Evolutionary conservation across 768 basidiomycete genomes (phyloP).

Genomic region (Lactifluus subvellereus): DNA sequence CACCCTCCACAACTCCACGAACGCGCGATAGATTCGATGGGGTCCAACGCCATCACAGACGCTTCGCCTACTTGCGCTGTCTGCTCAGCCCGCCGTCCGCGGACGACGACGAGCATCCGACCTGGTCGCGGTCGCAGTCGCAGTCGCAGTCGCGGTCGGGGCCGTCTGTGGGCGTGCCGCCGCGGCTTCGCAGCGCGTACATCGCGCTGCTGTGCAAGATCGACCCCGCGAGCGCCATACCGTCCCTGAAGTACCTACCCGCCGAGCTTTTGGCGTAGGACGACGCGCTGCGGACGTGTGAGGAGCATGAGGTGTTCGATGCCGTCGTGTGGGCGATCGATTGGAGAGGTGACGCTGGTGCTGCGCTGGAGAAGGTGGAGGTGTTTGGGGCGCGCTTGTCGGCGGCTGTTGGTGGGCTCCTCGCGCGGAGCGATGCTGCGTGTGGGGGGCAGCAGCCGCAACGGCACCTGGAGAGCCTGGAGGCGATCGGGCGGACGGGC

Average conservation of each 20-base stretch:
- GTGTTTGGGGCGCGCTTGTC: slow-evolving; percentile 49
- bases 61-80: slow-evolving; percentile 71
- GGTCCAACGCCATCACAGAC: slow-evolving; percentile 40
- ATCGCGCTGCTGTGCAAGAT: slow-evolving; percentile 68
- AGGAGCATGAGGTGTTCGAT: slow-evolving; percentile 60
- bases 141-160: slow-evolving; percentile 27
- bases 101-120: slow-evolving; percentile 37
- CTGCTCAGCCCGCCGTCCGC: slow-evolving; percentile 45
- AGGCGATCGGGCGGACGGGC: slow-evolving; percentile 54
- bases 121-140: too few species aligned
- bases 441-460: slow-evolving; percentile 30
- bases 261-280: slow-evolving; percentile 49
- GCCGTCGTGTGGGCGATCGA: slow-evolving; percentile 81
- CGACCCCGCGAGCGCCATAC: slow-evolving; percentile 57
- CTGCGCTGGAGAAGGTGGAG: slow-evolving; percentile 64
- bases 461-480: slow-evolving; percentile 41
- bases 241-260: slow-evolving; percentile 53
- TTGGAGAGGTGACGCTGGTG: slow-evolving; percentile 52
- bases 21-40: too few species aligned
- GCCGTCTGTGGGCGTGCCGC: slow-evolving; percentile 43
- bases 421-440: slow-evolving; percentile 25
- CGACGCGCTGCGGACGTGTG: slow-evolving; percentile 56
- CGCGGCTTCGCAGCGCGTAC: slow-evolving; percentile 52
- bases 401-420: slow-evolving; percentile 37
- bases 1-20: too few species aligned